Percentiles rank a stretch among this genome's conserved stretches.
Evolutionary conservation across 2,329 filamentous ascomycete genomes (phyloP).

Genomic region (Colletotrichum costaricense): DNA sequence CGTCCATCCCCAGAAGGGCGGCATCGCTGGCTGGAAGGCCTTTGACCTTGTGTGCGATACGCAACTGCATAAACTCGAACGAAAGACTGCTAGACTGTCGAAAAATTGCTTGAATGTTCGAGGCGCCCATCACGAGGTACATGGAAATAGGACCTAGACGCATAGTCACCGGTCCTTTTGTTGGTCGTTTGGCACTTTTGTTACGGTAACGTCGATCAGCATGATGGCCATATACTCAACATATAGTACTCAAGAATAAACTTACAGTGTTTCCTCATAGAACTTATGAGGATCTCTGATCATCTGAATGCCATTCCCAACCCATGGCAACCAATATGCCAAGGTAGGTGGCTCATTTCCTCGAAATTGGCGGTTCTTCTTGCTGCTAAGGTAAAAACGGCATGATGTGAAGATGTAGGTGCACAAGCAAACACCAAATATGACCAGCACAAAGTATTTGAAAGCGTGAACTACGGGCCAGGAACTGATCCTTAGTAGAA

Average conservation of each 20-base stretch:
- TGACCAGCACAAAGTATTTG: neutral
- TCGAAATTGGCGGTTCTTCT: neutral
- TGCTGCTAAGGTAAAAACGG: neutral
- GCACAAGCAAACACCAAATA: neutral
- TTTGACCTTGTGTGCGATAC: conserved; percentile 40
- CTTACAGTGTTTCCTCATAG: neutral
- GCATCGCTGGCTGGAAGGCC: conserved; percentile 36
- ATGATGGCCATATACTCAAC: neutral
- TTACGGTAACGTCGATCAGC: neutral
- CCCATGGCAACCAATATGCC: conserved; percentile 1
- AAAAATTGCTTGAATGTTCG: conserved; percentile 2
- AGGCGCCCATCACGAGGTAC: conserved; percentile 4
- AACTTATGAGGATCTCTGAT: conserved; percentile 3
- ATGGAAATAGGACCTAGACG: conserved; percentile 4
- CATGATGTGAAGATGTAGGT: conserved; percentile 5
- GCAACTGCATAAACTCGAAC: conserved; percentile 20
- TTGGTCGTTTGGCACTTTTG: conserved; percentile 1
- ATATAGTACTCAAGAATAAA: neutral
- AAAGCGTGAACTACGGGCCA: neutral
- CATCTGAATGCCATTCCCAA: conserved; percentile 2
- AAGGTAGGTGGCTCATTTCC: conserved; percentile 7
- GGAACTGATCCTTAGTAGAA: neutral
- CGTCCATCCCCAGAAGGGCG: conserved; percentile 35
- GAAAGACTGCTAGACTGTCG: conserved; percentile 8
- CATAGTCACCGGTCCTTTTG: neutral